phyloP scores from a whole-genome alignment of 768 basidiomycete genomes.

The Boletus patriciae region DNA sequence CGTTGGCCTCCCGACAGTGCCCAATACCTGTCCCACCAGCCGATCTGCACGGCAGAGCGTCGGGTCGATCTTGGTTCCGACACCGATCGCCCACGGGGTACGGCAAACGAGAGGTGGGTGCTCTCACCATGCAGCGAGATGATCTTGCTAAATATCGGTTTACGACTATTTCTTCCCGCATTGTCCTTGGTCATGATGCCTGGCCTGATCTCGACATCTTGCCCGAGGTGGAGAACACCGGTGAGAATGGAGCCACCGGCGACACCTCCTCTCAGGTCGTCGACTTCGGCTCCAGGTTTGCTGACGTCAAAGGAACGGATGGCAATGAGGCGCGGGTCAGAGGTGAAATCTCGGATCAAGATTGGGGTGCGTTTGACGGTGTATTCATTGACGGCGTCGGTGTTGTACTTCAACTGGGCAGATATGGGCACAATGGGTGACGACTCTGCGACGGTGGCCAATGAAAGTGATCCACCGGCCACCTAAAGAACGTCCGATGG shows the following conservation, averaged over 20 bases:
- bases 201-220: slow-evolving; percentile 95
- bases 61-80: slow-evolving; percentile 94
- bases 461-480: not conserved
- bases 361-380: too few species aligned
- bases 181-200: slow-evolving; percentile 96
- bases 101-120: slow-evolving; percentile 91
- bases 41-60: too few species aligned
- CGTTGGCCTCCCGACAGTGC: slow-evolving; percentile 88
- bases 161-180: slow-evolving; percentile 85
- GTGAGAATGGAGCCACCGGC: slow-evolving; percentile 99
- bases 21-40: slow-evolving; percentile 93
- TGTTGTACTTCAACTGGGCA: slow-evolving; percentile 98
- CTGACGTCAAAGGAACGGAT: slow-evolving; percentile 99
- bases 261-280: slow-evolving; percentile 97
- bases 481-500: not conserved
- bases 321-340: slow-evolving; percentile 91
- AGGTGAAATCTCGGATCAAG: slow-evolving; percentile 88
- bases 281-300: slow-evolving; percentile 96
- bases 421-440: slow-evolving; percentile 99
- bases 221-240: slow-evolving; percentile 81
- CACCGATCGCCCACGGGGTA: slow-evolving; percentile 97
- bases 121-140: slow-evolving; percentile 93
- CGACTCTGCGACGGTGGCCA: slow-evolving; percentile 94
- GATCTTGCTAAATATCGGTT: slow-evolving; percentile 90
- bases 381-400: too few species aligned